phyloP scores from a whole-genome alignment of 345 rosid species.

The Hibiscus mutabilis region DNA sequence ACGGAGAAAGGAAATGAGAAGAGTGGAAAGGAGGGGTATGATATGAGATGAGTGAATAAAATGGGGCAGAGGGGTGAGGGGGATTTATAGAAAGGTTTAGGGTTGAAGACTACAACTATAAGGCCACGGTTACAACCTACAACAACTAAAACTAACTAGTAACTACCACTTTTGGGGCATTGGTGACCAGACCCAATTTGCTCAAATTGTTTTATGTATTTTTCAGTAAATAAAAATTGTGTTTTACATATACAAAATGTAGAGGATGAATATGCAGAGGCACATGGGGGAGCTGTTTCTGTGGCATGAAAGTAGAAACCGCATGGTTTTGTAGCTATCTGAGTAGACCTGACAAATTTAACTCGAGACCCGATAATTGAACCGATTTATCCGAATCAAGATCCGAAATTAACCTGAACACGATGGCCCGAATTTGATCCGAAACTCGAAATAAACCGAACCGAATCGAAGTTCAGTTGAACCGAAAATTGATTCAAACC shows the following conservation, averaged over 20 bases:
- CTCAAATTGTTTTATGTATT: not conserved
- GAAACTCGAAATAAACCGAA: too few relatives aligned
- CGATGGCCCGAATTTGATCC: too few relatives aligned
- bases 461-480: too few relatives aligned
- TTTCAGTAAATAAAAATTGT: not conserved
- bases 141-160: slow-evolving; percentile 11
- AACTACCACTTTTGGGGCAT: slow-evolving; percentile 12
- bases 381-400: too few relatives aligned
- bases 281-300: slow-evolving; percentile 14
- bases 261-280: not conserved
- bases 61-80: slow-evolving; percentile 10
- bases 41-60: not conserved
- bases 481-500: too few relatives aligned
- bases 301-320: slow-evolving; percentile 12
- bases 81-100: slow-evolving; percentile 41
- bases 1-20: slow-evolving; percentile 11
- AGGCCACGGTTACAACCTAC: slow-evolving; percentile 22
- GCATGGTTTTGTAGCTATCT: slow-evolving; percentile 24
- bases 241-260: not conserved
- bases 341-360: too few relatives aligned
- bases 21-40: not conserved
- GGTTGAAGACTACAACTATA: not conserved
- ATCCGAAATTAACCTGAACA: too few relatives aligned
- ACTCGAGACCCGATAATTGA: too few relatives aligned
- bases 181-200: slow-evolving; percentile 32